A percentile compares a stretch with the other conserved stretches of the same genome.
These are phyloP conservation scores for Speleostelium caveatum DNA, from an alignment of 78 protist genomes.

Conservation along the genomic window DNA sequence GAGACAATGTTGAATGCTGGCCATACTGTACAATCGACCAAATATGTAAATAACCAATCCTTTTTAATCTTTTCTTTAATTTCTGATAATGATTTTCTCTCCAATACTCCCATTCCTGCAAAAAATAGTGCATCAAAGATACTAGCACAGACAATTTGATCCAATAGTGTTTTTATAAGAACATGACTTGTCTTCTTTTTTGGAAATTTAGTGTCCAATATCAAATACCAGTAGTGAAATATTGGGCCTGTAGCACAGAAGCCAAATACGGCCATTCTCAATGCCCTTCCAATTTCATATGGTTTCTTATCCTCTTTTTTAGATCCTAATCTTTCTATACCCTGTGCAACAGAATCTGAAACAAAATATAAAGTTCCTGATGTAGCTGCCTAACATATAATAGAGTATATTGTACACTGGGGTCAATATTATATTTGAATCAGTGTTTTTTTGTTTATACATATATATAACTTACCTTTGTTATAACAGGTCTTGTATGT, in stretches of 20 bases:
- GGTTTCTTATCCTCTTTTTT: not conserved
- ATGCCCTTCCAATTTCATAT: conserved; percentile 3
- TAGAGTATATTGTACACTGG: not conserved
- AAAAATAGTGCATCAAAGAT: conserved; percentile 35
- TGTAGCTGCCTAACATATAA: conserved; percentile 30
- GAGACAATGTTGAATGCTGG: conserved; percentile 30
- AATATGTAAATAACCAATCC: conserved; percentile 53
- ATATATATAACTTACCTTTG: conserved; percentile 15
- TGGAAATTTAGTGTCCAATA: conserved; percentile 43
- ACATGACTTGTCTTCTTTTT: conserved; percentile 30
- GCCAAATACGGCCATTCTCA: conserved; percentile 33
- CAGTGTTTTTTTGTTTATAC: not conserved
- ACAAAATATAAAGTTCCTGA: conserved; percentile 53
- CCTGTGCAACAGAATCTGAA: conserved; percentile 48
- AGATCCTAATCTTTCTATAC: conserved; percentile 5
- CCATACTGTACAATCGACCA: conserved; percentile 62
- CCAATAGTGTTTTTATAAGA: conserved; percentile 8
- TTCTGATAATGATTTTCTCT: not conserved
- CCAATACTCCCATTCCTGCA: conserved; percentile 50
- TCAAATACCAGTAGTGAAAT: conserved; percentile 59
- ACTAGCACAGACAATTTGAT: conserved; percentile 46
- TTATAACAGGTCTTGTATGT: conserved; percentile 40
- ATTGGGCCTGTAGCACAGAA: conserved; percentile 37
- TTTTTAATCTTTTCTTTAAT: conserved; percentile 46
- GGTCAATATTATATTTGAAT: not conserved